phyloP scores from a whole-genome alignment of 2,329 filamentous ascomycete species.

The Samsoniella hepiali region DNA sequence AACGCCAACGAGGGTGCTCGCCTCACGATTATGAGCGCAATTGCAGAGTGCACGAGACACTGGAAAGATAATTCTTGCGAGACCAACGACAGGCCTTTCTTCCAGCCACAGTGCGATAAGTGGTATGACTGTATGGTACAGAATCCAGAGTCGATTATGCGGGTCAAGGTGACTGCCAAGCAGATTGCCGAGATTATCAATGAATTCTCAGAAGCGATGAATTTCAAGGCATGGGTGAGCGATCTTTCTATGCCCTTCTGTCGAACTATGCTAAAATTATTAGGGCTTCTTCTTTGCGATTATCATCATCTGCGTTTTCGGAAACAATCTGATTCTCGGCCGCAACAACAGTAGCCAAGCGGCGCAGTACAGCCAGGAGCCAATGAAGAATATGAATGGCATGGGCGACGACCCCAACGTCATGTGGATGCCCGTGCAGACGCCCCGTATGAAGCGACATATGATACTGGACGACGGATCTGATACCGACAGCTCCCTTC shows the following conservation, averaged over 20 bases:
- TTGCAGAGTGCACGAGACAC: slow-evolving; percentile 67
- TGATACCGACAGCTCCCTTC: slow-evolving; percentile 51
- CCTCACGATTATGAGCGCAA: slow-evolving; percentile 67
- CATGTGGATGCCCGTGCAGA: slow-evolving; percentile 51
- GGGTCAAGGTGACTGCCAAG: slow-evolving; percentile 76
- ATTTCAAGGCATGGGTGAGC: slow-evolving; percentile 68
- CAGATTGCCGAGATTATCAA: slow-evolving; percentile 93
- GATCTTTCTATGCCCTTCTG: background rate
- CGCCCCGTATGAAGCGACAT: slow-evolving; percentile 43
- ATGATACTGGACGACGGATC: slow-evolving; percentile 44
- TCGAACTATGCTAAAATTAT: background rate
- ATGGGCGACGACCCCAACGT: slow-evolving; percentile 39
- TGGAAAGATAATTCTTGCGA: slow-evolving; percentile 76
- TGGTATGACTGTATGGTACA: slow-evolving; percentile 89
- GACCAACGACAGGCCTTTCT: slow-evolving; percentile 62
- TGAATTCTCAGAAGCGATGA: slow-evolving; percentile 86
- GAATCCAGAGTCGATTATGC: slow-evolving; percentile 73
- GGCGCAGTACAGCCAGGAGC: slow-evolving; percentile 27
- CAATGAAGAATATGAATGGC: slow-evolving; percentile 22
- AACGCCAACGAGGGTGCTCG: slow-evolving; percentile 67
- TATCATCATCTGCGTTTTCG: slow-evolving; percentile 45
- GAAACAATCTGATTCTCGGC: slow-evolving; percentile 49
- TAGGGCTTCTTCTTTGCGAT: slow-evolving; percentile 52
- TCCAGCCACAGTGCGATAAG: slow-evolving; percentile 68
- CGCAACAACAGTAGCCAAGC: slow-evolving; percentile 28